Percentiles rank a stretch among this genome's conserved stretches.
phyloP scores from a whole-genome alignment of 169 alveolate genomes.

The Theileria orientalis region DNA sequence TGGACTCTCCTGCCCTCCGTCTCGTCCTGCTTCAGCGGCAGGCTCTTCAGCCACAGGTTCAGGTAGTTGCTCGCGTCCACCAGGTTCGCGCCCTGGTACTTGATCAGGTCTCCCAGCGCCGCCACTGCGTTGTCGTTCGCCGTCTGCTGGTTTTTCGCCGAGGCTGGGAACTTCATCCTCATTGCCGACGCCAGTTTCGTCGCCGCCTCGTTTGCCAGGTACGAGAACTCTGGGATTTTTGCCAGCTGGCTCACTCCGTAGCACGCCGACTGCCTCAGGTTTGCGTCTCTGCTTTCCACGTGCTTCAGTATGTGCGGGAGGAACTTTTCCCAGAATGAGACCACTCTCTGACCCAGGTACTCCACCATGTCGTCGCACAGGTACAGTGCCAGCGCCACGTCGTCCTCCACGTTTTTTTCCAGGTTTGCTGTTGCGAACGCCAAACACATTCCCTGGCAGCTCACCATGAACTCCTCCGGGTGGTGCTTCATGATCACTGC shows the following conservation, averaged over 20 bases:
- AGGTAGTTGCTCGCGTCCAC: conserved; percentile 66
- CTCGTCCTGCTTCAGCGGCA: conserved; percentile 83
- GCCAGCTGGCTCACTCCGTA: conserved; percentile 78
- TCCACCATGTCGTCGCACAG: conserved; percentile 82
- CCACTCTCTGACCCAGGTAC: conserved; percentile 68
- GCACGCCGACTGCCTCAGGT: conserved; percentile 81
- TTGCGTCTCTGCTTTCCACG: conserved; percentile 70
- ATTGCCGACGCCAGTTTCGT: conserved; percentile 39
- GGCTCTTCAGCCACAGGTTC: conserved; percentile 68
- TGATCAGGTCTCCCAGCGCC: conserved; percentile 81
- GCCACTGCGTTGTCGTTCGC: conserved; percentile 87
- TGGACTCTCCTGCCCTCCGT: conserved; percentile 83
- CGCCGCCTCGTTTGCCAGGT: conserved; percentile 72
- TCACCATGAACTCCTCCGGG: conserved; percentile 75
- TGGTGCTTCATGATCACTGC: conserved; percentile 78
- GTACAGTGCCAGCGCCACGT: conserved; percentile 76
- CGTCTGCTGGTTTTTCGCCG: conserved; percentile 66
- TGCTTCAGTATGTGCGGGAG: conserved; percentile 65
- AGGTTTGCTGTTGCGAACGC: conserved; percentile 58
- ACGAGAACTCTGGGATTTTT: conserved; percentile 68
- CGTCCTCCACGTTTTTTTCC: conserved; percentile 67
- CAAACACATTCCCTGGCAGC: conserved; percentile 69
- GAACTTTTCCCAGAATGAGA: conserved; percentile 72
- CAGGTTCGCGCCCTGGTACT: conserved; percentile 69
- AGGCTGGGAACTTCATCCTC: conserved; percentile 30